phyloP scores from a whole-genome alignment of 2,329 filamentous ascomycete species.

The Aphanocladium album region DNA sequence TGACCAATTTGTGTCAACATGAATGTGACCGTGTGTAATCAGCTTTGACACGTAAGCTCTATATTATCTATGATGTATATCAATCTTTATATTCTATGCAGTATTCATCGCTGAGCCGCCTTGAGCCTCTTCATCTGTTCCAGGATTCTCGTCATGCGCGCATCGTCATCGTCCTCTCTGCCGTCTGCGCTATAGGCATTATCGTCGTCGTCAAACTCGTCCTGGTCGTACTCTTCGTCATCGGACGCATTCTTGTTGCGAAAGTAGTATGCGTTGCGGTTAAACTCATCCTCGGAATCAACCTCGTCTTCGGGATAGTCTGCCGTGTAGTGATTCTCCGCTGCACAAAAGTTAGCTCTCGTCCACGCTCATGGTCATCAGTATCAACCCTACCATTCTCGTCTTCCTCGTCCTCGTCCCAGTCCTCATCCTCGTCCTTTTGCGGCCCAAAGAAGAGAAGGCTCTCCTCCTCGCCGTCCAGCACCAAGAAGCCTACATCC shows the following conservation, averaged over 20 bases:
- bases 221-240: constrained; percentile 48
- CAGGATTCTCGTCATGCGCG: constrained; percentile 34
- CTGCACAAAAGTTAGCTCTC: constrained; percentile 31
- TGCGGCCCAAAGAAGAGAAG: constrained; percentile 57
- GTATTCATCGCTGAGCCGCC: neutral
- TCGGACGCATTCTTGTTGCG: constrained; percentile 50
- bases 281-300: constrained; percentile 56
- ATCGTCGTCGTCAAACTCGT: constrained; percentile 23
- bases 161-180: constrained; percentile 31
- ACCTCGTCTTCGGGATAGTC: constrained; percentile 80
- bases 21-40: neutral
- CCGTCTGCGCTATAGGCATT: constrained; percentile 30
- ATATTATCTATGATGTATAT: neutral
- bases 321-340: constrained; percentile 72
- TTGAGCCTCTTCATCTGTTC: constrained; percentile 27
- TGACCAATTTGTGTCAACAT: neutral
- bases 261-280: constrained; percentile 50
- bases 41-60: neutral
- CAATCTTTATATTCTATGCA: neutral
- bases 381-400: constrained; percentile 54
- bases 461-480: constrained; percentile 54
- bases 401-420: constrained; percentile 56
- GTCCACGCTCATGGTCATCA: neutral
- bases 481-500: constrained; percentile 51
- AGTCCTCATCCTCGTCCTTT: constrained; percentile 57